Base-by-base conservation (phyloP, 768 basidiomycete species). In the Termitomyces heimii region DNA sequence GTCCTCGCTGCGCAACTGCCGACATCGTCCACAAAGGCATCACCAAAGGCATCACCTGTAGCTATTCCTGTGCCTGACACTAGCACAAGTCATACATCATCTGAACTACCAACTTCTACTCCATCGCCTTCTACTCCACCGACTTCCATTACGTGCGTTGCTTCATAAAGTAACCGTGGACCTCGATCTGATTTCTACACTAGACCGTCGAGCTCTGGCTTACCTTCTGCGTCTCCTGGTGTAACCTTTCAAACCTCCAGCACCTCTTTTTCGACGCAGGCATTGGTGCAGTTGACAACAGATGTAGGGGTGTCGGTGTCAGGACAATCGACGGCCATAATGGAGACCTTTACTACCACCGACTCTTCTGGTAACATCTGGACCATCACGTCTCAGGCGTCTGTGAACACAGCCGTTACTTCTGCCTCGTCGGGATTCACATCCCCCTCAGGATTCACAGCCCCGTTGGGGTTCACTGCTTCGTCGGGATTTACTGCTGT, bases 401-500 rank as follows among this genome's bases (percentile, higher is more conserved):
- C 42, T 31, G 34, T 44, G 34, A 32, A 24, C 12, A 9, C 42
- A 31, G 42, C 29, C n/a, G 48, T 28, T 20, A 39, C 52, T 42
- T 35, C 52, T 26, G 32, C 28, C 13, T n/a, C 54, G 10, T 22
- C 35, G 10, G 54, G 48, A 46, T 55, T 55, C 51, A 32, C n/a
- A n/a, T n/a, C n/a, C n/a, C n/a, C n/a, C n/a, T n/a, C n/a, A n/a
- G n/a, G n/a, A n/a, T n/a, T n/a, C n/a, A n/a, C n/a, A n/a, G 32
- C 28, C 13, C 24, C 54, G 10, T 22, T 29, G 10, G 54, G 48
- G 40, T 55, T 55, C 51, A 32, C n/a, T n/a, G 28, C 32, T 6
- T n/a, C 53, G 20, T 32, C 32, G 12, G 53, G 46, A 44, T 54
- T 54, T 24, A 59, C 58, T 3, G 35, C 51, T 18, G 29, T 59